phyloP scores from a whole-genome alignment of 257 asterid genomes.

The Cruciata laevipes region DNA sequence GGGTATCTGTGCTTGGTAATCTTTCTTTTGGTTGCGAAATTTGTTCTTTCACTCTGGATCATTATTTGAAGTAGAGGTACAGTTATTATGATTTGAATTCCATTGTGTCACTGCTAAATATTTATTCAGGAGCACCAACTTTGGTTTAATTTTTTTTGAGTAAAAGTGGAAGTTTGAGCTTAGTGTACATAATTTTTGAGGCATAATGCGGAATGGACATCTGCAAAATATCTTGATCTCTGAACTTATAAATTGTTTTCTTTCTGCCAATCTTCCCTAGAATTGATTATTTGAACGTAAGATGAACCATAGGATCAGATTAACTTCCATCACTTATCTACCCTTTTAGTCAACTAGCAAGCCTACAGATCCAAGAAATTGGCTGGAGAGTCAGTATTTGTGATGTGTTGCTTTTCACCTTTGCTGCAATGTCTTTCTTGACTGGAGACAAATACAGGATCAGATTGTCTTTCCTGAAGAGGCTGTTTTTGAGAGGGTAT shows the following conservation, averaged over 20 bases:
- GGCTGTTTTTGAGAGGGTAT: conserved; percentile 82
- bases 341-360: neutral
- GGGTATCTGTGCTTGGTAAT: conserved; percentile 8
- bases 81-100: neutral
- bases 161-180: neutral
- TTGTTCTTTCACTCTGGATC: too few relatives aligned
- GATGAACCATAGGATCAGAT: neutral
- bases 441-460: conserved; percentile 52
- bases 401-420: conserved; percentile 4
- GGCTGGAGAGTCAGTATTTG: neutral
- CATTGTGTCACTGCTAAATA: neutral
- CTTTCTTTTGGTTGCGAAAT: neutral
- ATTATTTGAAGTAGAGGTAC: neutral
- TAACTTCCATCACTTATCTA: too few relatives aligned
- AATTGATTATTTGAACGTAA: neutral
- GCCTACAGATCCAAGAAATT: neutral
- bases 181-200: neutral
- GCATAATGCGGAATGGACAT: neutral
- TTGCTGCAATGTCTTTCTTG: conserved; percentile 37
- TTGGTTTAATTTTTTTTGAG: neutral
- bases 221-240: neutral
- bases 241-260: neutral
- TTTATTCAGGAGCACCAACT: neutral
- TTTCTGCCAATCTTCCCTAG: neutral
- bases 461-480: conserved; percentile 90